Conservation (phyloP, 2,329 filamentous ascomycete genomes). For the Alternaria alternata region DNA sequence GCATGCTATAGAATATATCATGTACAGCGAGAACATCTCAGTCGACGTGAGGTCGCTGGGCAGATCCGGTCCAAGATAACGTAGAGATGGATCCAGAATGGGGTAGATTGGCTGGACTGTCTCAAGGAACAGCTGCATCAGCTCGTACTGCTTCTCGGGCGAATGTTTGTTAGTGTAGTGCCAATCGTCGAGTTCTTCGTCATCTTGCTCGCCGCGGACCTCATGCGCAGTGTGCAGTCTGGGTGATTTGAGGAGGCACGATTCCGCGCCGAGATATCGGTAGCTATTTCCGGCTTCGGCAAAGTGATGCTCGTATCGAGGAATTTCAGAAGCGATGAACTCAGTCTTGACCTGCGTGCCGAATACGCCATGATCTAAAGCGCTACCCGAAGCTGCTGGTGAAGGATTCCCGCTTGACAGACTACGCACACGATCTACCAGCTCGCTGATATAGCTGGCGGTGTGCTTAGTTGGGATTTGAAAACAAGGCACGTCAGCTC, state of each 20-base stretch:
- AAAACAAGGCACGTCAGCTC: slow-evolving; percentile 5
- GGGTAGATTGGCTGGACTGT: slow-evolving; percentile 41
- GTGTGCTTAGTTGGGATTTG: slow-evolving; percentile 21
- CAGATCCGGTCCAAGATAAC: slow-evolving; percentile 35
- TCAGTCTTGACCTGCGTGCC: slow-evolving; percentile 23
- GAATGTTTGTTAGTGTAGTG: slow-evolving; percentile 34
- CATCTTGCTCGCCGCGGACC: slow-evolving; percentile 22
- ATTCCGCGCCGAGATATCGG: slow-evolving; percentile 46
- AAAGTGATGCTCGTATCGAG: slow-evolving; percentile 46
- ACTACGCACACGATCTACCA: slow-evolving; percentile 48
- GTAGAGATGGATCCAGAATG: slow-evolving; percentile 37
- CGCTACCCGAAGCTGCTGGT: slow-evolving; percentile 26
- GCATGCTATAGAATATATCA: slow-evolving; percentile 49
- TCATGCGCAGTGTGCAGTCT: slow-evolving; percentile 30
- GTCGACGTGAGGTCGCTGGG: slow-evolving; percentile 34
- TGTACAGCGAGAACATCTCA: slow-evolving; percentile 44
- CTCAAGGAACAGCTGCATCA: slow-evolving; percentile 42
- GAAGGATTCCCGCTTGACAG: slow-evolving; percentile 31
- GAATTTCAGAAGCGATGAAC: slow-evolving; percentile 20
- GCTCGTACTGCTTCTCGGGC: slow-evolving; percentile 36
- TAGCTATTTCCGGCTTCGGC: slow-evolving; percentile 44
- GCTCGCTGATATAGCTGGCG: slow-evolving; percentile 46
- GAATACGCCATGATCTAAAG: slow-evolving; percentile 18
- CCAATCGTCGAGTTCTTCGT: slow-evolving; percentile 38
- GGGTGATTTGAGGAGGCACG: slow-evolving; percentile 45